Conservation (phyloP, 371 early-diverging fungal genomes). For the Mucor piriformis region DNA sequence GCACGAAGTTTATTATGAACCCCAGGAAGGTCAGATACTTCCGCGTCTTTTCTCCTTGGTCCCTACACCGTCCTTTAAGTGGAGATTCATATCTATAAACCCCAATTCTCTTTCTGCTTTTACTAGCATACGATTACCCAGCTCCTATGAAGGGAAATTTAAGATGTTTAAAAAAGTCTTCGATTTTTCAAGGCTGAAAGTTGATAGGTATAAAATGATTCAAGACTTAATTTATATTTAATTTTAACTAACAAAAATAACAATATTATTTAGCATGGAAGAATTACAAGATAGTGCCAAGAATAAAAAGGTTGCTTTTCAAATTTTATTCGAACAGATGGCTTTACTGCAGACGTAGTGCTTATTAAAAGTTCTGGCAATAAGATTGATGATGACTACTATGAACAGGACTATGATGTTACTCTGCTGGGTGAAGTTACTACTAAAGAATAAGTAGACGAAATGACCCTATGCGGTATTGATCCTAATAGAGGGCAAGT, state of each 20-base stretch:
- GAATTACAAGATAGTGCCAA: too few species aligned
- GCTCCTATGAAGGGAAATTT: conserved; percentile 1
- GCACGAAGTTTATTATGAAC: not conserved
- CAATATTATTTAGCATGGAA: not conserved
- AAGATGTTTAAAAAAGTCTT: conserved; percentile 5
- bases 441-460: not conserved
- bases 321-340: conserved; percentile 4
- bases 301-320: not conserved
- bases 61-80: conserved; percentile 1
- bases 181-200: conserved; percentile 3
- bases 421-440: not conserved
- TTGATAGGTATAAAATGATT: conserved; percentile 3
- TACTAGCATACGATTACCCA: conserved; percentile 3
- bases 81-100: conserved; percentile 6
- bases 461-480: not conserved
- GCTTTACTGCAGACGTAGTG: conserved; percentile 3
- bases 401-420: not conserved
- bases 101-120: conserved; percentile 3
- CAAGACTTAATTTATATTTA: not conserved
- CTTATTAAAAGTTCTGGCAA: conserved; percentile 1
- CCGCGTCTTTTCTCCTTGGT: not conserved
- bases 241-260: too few species aligned
- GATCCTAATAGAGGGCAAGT: not conserved
- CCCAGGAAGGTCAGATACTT: not conserved
- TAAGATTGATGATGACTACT: not conserved